These are phyloP conservation scores for Fusarium scirpi DNA, from an alignment of 2,329 filamentous ascomycete genomes.

Conservation along the genomic window DNA sequence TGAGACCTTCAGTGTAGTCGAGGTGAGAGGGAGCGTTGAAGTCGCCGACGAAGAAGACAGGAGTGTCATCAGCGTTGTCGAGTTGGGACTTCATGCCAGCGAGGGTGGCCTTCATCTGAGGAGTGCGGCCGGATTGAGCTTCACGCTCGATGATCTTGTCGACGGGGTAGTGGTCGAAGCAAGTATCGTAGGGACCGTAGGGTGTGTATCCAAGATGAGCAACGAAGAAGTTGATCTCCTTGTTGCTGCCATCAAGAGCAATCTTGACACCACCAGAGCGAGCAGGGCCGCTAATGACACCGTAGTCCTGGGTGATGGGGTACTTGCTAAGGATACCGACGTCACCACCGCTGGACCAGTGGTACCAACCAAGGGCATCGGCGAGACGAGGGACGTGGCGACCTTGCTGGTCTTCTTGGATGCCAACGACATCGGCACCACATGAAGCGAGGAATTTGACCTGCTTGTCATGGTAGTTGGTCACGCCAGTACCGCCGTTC, in stretches of 20 bases:
- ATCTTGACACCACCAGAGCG: conserved; percentile 50
- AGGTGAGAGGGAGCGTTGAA: conserved; percentile 60
- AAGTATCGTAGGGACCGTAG: conserved; percentile 59
- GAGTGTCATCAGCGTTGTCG: conserved; percentile 47
- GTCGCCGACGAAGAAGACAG: conserved; percentile 56
- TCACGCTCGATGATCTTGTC: conserved; percentile 53
- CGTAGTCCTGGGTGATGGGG: conserved; percentile 52
- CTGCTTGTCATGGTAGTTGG: conserved; percentile 55
- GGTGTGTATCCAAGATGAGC: conserved; percentile 54
- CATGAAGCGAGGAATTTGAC: conserved; percentile 50
- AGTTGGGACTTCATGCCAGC: conserved; percentile 51
- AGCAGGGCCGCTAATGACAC: conserved; percentile 38
- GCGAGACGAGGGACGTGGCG: conserved; percentile 51
- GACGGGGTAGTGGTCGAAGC: conserved; percentile 52
- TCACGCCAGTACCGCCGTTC: conserved; percentile 53
- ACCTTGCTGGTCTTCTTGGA: conserved; percentile 53
- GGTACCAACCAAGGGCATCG: conserved; percentile 55
- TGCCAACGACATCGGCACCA: conserved; percentile 53
- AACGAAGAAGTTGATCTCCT: conserved; percentile 53
- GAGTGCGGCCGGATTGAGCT: conserved; percentile 52
- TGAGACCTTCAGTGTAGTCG: conserved; percentile 54
- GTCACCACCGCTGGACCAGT: conserved; percentile 50
- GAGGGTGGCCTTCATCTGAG: conserved; percentile 54
- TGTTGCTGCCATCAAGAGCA: conserved; percentile 49
- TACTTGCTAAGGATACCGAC: conserved; percentile 55